Conservation (phyloP, 805 yeast genomes). For the Wickerhamiella azymoides region DNA sequence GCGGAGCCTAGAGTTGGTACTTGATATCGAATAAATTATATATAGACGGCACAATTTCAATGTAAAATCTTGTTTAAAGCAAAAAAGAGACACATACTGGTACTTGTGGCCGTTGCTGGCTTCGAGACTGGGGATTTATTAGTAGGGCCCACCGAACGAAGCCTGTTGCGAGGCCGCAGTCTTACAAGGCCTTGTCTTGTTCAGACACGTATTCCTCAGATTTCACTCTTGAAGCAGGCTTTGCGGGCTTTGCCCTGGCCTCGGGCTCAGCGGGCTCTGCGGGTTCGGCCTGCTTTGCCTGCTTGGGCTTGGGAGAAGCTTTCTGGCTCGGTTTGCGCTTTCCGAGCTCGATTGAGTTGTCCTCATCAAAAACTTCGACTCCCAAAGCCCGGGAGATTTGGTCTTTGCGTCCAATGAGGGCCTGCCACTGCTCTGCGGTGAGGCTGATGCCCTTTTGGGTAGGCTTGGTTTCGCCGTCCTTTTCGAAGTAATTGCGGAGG, state of each 20-base stretch:
- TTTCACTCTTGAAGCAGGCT: not conserved
- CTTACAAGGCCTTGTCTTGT: too few relatives aligned
- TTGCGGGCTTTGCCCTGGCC: not conserved
- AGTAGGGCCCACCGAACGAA: too few relatives aligned
- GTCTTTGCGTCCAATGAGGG: conserved; percentile 6
- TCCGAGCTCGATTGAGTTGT: not conserved
- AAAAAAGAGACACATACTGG: too few relatives aligned
- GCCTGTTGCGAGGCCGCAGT: too few relatives aligned
- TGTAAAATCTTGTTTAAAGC: too few relatives aligned
- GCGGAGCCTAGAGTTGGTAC: too few relatives aligned
- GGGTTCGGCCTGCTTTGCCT: conserved; percentile 5
- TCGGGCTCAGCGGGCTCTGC: not conserved
- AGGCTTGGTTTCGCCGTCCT: conserved; percentile 55
- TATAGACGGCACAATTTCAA: too few relatives aligned
- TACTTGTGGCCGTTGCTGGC: too few relatives aligned
- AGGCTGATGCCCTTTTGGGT: conserved; percentile 47
- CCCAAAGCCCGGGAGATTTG: conserved; percentile 11
- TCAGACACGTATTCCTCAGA: too few relatives aligned
- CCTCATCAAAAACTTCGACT: not conserved
- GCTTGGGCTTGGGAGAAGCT: not conserved
- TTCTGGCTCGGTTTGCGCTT: not conserved
- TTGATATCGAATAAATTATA: too few relatives aligned
- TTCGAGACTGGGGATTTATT: too few relatives aligned
- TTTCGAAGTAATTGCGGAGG: conserved; percentile 63
- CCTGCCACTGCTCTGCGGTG: conserved; percentile 14